Evolutionary conservation across 352 stramenopile genomes (phyloP).

Genomic region (Phytophthora hibernalis): DNA sequence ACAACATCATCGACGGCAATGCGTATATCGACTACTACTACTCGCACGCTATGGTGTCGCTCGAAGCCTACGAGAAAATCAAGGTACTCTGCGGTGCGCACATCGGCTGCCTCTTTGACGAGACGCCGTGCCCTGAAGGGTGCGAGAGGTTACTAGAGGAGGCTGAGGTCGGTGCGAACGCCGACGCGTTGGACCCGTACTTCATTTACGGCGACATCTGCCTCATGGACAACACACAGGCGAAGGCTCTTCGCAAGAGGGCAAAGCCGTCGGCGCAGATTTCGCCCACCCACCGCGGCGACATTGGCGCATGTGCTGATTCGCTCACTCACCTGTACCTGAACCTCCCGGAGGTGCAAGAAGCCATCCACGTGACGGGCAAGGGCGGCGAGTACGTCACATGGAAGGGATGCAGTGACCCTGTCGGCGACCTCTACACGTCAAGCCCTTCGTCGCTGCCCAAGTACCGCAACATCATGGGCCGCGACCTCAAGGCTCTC

Average conservation of each 20-base stretch:
- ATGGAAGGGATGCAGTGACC: constrained; percentile 77
- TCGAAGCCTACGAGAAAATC: constrained; percentile 77
- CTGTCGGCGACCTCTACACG: constrained; percentile 58
- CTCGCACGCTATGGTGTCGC: constrained; percentile 84
- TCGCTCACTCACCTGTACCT: constrained; percentile 74
- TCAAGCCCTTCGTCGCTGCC: constrained; percentile 64
- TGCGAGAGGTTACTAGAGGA: constrained; percentile 64
- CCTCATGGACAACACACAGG: constrained; percentile 66
- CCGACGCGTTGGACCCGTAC: constrained; percentile 73
- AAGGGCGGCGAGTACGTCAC: constrained; percentile 41
- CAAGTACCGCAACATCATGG: constrained; percentile 77
- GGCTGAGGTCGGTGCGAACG: constrained; percentile 49
- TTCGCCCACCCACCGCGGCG: constrained; percentile 45
- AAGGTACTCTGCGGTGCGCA: constrained; percentile 56
- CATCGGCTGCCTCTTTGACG: constrained; percentile 70
- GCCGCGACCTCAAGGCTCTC: constrained; percentile 53
- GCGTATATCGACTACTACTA: constrained; percentile 90
- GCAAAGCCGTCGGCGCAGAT: constrained; percentile 40
- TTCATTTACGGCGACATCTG: constrained; percentile 89
- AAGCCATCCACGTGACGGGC: constrained; percentile 57
- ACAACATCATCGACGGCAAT: constrained; percentile 66
- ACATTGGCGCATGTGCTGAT: constrained; percentile 73
- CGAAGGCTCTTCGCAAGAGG: constrained; percentile 49
- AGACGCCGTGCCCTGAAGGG: constrained; percentile 43
- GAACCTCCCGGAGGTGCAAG: constrained; percentile 62